A percentile compares a stretch with the other conserved stretches of the same genome.
These are phyloP conservation scores for Leccinum obscurum DNA, from an alignment of 768 basidiomycete species.

Conservation along the genomic window DNA sequence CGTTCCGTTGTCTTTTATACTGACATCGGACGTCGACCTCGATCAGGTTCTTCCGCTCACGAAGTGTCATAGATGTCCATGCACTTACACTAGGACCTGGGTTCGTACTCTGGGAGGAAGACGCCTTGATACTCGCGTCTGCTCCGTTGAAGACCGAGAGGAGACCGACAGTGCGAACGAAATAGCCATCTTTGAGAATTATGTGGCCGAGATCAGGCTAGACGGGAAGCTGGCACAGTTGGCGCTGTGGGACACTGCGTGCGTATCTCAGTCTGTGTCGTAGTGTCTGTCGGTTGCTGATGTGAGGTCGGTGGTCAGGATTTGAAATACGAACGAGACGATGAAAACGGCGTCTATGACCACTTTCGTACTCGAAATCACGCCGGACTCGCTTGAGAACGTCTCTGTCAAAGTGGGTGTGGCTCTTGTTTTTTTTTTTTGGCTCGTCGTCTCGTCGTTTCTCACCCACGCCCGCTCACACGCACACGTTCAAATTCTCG, in stretches of 20 bases:
- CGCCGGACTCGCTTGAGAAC: conserved; percentile 95
- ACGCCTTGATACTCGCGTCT: too few relatives aligned
- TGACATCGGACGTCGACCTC: not conserved
- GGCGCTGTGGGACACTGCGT: conserved; percentile 99
- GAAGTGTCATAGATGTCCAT: too few relatives aligned
- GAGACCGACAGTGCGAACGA: too few relatives aligned
- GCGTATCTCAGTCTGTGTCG: conserved; percentile 31
- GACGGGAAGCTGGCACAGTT: conserved; percentile 98
- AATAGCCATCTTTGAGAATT: conserved; percentile 91
- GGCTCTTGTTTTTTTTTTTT: not conserved
- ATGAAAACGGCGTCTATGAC: conserved; percentile 72
- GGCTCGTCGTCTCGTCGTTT: too few relatives aligned
- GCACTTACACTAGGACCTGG: too few relatives aligned
- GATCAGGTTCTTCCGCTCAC: conserved; percentile 21
- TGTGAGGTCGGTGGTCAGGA: conserved; percentile 78
- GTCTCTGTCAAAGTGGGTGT: conserved; percentile 79
- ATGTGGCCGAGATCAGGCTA: conserved; percentile 96
- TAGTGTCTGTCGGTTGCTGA: not conserved
- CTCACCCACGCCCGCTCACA: too few relatives aligned
- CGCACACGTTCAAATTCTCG: not conserved
- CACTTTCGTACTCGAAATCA: conserved; percentile 96
- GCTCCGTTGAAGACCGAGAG: too few relatives aligned
- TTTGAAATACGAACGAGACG: not conserved
- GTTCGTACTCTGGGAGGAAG: too few relatives aligned
- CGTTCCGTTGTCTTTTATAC: not conserved